Evolutionary conservation across 176 grass and related monocot genomes (phyloP).

Genomic region (Ensete glaucum): DNA sequence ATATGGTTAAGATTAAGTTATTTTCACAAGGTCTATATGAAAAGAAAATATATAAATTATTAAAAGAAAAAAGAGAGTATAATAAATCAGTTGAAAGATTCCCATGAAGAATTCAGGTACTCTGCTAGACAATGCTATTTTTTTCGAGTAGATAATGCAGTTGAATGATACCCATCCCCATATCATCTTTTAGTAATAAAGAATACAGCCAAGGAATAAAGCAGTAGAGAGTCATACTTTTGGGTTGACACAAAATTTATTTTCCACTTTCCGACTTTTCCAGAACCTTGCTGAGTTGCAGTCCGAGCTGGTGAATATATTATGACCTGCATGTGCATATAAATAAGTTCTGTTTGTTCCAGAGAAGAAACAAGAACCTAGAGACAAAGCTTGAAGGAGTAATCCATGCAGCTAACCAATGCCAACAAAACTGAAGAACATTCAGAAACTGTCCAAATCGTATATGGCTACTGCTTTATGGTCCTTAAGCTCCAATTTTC

Average conservation of each 20-base stretch:
- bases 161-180: too few species aligned
- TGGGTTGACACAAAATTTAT: slow-evolving; percentile 96
- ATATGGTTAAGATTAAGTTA: too few species aligned
- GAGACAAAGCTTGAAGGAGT: background rate
- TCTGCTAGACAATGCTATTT: too few species aligned
- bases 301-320: slow-evolving; percentile 97
- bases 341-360: background rate
- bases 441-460: background rate
- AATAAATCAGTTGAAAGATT: too few species aligned
- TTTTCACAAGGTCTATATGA: too few species aligned
- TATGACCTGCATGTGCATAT: slow-evolving; percentile 40
- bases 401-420: background rate
- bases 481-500: background rate
- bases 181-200: too few species aligned
- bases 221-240: slow-evolving; percentile 52
- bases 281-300: slow-evolving; percentile 90
- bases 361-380: background rate
- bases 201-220: background rate
- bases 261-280: slow-evolving; percentile 89
- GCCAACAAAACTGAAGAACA: background rate
- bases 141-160: too few species aligned
- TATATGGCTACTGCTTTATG: too few species aligned
- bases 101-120: too few species aligned
- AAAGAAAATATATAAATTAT: too few species aligned
- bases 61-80: too few species aligned